A percentile compares a stretch with the other conserved stretches of the same genome.
These are phyloP conservation scores for Lasiodiplodia gonubiensis DNA, from an alignment of 2,329 filamentous ascomycete species.

Conservation along the genomic window DNA sequence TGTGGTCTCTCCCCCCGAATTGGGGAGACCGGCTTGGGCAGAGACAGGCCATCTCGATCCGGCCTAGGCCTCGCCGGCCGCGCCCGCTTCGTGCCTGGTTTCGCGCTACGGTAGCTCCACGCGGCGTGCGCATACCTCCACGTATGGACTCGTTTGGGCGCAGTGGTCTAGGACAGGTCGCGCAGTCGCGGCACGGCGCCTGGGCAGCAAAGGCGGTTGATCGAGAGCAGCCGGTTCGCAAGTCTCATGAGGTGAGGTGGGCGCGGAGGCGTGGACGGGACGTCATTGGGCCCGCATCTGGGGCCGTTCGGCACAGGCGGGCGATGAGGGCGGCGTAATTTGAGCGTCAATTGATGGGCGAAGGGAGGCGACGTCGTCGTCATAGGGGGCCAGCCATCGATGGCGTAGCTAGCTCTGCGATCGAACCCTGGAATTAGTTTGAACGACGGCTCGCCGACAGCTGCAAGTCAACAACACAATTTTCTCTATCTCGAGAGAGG, in stretches of 20 bases:
- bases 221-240: not conserved
- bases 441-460: not conserved
- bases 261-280: not conserved
- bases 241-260: constrained; percentile 13
- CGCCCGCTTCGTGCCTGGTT: not conserved
- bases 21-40: not conserved
- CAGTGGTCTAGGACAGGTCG: too few relatives aligned
- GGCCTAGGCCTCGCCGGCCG: not conserved
- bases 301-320: constrained; percentile 9
- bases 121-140: not conserved
- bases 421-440: constrained; percentile 19
- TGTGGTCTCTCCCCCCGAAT: not conserved
- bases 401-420: not conserved
- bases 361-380: constrained; percentile 23
- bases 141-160: too few relatives aligned
- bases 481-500: not conserved
- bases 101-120: constrained; percentile 5
- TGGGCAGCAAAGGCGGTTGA: not conserved
- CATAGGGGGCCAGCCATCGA: constrained; percentile 8
- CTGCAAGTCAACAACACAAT: not conserved
- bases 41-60: not conserved
- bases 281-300: constrained; percentile 18
- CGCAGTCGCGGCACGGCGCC: not conserved
- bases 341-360: constrained; percentile 21
- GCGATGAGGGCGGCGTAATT: constrained; percentile 16